These are phyloP conservation scores for Theileria annulata DNA, from an alignment of 169 alveolate species.

Conservation along the genomic window DNA sequence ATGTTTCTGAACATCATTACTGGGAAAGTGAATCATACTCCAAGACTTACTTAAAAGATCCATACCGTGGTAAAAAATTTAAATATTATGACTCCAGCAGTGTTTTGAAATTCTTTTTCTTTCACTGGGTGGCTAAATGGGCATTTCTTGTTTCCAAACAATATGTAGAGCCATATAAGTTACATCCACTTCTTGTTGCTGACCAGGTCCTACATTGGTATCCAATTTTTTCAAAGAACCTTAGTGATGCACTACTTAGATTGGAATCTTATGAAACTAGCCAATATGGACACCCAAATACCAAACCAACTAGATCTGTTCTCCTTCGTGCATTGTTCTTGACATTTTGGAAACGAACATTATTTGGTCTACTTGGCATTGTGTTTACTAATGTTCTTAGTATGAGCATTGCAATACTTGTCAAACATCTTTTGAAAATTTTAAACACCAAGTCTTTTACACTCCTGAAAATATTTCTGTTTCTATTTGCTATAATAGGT, in stretches of 20 bases:
- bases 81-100: constrained; percentile 25
- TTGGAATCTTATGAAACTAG: constrained; percentile 3
- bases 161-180: constrained; percentile 18
- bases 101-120: constrained; percentile 24
- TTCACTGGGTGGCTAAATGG: constrained; percentile 46
- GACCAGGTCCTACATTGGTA: constrained; percentile 55
- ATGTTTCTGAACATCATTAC: background rate
- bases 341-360: constrained; percentile 28
- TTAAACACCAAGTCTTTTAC: background rate
- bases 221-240: constrained; percentile 48
- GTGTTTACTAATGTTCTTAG: constrained; percentile 9
- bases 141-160: constrained; percentile 14
- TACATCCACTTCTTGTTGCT: constrained; percentile 47
- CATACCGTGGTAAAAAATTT: background rate
- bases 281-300: background rate
- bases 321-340: constrained; percentile 20
- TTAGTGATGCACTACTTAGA: constrained; percentile 44
- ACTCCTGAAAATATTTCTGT: background rate
- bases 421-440: background rate
- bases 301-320: background rate
- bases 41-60: background rate
- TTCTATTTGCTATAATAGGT: background rate
- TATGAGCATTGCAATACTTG: constrained; percentile 25
- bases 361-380: constrained; percentile 11
- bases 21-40: constrained; percentile 21